Evolutionary conservation across 441 rosid species (phyloP).

Genomic region (Rhodomyrtus psidioides): DNA sequence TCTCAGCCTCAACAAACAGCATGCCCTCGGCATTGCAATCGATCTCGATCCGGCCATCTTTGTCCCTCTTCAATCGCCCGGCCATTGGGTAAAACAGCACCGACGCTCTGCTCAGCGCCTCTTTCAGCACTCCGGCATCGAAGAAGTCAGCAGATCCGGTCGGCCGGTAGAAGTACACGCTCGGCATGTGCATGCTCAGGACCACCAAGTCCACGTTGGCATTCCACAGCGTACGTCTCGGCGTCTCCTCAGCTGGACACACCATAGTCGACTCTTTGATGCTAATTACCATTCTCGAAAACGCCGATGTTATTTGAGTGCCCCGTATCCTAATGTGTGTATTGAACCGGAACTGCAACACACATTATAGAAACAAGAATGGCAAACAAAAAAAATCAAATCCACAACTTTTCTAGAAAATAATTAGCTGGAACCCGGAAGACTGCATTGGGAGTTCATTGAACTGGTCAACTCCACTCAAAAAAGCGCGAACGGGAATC

Average conservation of each 20-base stretch:
- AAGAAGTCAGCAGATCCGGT: too few species aligned
- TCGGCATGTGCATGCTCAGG: too few species aligned
- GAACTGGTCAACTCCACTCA: not conserved
- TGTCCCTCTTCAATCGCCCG: too few species aligned
- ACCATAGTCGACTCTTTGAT: constrained; percentile 16
- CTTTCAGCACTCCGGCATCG: too few species aligned
- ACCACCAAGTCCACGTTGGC: too few species aligned
- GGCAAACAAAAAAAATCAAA: not conserved
- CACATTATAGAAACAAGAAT: not conserved
- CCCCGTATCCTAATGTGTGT: not conserved
- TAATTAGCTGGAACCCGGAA: not conserved
- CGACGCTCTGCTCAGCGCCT: too few species aligned
- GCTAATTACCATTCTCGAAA: not conserved
- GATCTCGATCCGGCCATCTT: too few species aligned
- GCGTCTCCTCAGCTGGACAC: constrained; percentile 21
- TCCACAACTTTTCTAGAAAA: not conserved
- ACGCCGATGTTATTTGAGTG: not conserved
- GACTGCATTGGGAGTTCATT: not conserved
- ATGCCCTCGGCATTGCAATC: too few species aligned
- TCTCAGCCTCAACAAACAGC: too few species aligned
- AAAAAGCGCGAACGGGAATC: not conserved
- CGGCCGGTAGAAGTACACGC: too few species aligned
- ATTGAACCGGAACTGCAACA: not conserved
- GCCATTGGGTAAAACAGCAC: too few species aligned
- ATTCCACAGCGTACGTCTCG: constrained; percentile 1